Percentiles rank a stretch among this genome's conserved stretches.
phyloP scores from a whole-genome alignment of 768 basidiomycete genomes.

The Macrolepiota dolichaula region DNA sequence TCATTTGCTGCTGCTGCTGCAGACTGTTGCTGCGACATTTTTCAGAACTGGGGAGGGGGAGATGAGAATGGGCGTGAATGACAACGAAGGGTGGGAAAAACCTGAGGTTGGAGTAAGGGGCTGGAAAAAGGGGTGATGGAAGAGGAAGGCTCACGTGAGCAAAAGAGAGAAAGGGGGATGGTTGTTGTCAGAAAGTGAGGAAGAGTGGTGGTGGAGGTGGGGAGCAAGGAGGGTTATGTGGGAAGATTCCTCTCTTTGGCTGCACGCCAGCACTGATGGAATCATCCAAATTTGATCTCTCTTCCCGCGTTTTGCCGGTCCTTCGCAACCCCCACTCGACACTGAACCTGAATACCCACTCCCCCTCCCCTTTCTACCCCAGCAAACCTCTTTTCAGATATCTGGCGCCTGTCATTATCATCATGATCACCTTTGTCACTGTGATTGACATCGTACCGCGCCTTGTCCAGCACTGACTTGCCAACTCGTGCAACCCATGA shows the following conservation, averaged over 20 bases:
- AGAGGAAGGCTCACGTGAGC: conserved; percentile 15
- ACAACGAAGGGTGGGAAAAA: conserved; percentile 13
- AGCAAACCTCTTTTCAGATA: neutral
- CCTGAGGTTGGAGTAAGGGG: conserved; percentile 18
- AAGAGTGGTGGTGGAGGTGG: conserved; percentile 10
- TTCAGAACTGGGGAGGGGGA: conserved; percentile 10
- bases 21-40: conserved; percentile 11
- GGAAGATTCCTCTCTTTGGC: conserved; percentile 12
- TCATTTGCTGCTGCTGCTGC: conserved; percentile 31
- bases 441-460: neutral
- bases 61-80: conserved; percentile 17
- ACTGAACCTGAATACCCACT: no score
- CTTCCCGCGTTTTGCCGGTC: conserved; percentile 18
- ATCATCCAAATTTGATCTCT: conserved; percentile 12
- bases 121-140: conserved; percentile 21
- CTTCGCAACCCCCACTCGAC: conserved; percentile 8
- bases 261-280: conserved; percentile 14
- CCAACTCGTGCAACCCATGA: neutral
- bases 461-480: neutral
- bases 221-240: conserved; percentile 20
- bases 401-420: neutral
- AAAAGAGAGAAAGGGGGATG: neutral
- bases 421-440: neutral
- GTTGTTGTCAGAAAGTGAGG: neutral
- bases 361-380: neutral